Percentiles rank a stretch among this genome's conserved stretches.
These are phyloP conservation scores for Scutellaria galericulata DNA, from an alignment of 257 asterid species.

Conservation along the genomic window DNA sequence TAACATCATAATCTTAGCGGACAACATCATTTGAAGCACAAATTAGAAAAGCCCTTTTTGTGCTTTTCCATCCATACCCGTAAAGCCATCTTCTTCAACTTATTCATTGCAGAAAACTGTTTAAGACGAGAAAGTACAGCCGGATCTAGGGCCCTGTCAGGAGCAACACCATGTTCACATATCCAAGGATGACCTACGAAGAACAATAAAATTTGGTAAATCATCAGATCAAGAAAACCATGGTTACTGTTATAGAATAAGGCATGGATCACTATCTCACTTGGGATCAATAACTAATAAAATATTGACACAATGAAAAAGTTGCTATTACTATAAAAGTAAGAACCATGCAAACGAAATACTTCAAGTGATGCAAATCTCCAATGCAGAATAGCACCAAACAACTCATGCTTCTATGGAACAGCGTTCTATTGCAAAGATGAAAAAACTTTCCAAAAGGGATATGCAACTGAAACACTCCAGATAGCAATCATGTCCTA, in stretches of 20 bases:
- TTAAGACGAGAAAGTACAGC: constrained; percentile 88
- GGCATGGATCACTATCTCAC: not conserved
- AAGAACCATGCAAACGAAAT: constrained; percentile 8
- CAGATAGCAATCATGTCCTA: constrained; percentile 1
- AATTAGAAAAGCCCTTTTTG: not conserved
- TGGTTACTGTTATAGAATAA: not conserved
- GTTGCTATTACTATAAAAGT: not conserved
- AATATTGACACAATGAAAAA: constrained; percentile 7
- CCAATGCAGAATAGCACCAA: constrained; percentile 3
- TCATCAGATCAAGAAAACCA: constrained; percentile 15
- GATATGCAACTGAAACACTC: not conserved
- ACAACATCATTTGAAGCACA: not conserved
- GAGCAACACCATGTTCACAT: constrained; percentile 70
- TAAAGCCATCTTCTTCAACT: constrained; percentile 85
- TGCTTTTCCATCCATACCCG: constrained; percentile 56
- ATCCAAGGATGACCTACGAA: constrained; percentile 82
- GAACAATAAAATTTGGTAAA: constrained; percentile 12
- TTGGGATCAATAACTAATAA: not conserved
- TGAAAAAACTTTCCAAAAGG: not conserved
- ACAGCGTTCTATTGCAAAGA: not conserved
- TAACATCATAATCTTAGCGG: not conserved
- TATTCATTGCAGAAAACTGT: constrained; percentile 92
- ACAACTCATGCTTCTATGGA: not conserved
- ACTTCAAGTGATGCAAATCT: not conserved
- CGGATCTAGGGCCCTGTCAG: constrained; percentile 86